Evolutionary conservation across 805 yeast genomes (phyloP), one percentile per base, ranked within the genome.

Genomic region (Tetrapisispora taiwanensis): DNA sequence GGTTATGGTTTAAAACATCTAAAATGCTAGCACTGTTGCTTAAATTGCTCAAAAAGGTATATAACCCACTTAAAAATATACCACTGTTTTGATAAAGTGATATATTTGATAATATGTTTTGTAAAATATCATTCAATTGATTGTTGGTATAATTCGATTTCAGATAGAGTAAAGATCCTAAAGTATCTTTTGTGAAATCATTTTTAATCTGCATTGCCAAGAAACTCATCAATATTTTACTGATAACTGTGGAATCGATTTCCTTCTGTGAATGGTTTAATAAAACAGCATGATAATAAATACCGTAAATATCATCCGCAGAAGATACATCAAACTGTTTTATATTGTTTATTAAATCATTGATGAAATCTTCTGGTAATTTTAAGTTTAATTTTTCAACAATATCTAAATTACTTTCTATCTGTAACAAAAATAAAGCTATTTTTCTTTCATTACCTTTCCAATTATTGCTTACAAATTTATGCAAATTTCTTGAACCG

Each of bases 271-370:
- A 62, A 49, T 65, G 53, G 34, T 62, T 67, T 32, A 78, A 53
- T 15, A 78, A 49, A 2, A 68, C 49, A 13, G 75, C 49, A 56
- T 76, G 71, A 84, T 84, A 78, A 52, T 72, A 72, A 5, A 74
- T 52, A 6, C 72, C 72, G 22, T 65, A 55, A n/a, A 69, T 24
- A 28, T 19, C 26, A 8, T 27, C n/a, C n/a, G 39, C 41, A 8
- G 48, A 30, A 4, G 19, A 13, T 4, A 18, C n/a, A 9, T 43
- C 24, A 10, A 33, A 48, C 46, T 33, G 42, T 49, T 33, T 48
- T 41, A 53, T 26, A 9, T 22, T 30, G 2, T 38, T n/a, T 13
- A 48, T 30, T 1, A 52, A 32, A 1, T 40, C 36, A n/a, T 37
- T 34, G 7, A 42, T 46, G 26, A 62, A 55, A 4, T 55, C 55